phyloP scores from a whole-genome alignment of 2,329 filamentous ascomycete genomes.

The Hyphodiscus sp. region DNA sequence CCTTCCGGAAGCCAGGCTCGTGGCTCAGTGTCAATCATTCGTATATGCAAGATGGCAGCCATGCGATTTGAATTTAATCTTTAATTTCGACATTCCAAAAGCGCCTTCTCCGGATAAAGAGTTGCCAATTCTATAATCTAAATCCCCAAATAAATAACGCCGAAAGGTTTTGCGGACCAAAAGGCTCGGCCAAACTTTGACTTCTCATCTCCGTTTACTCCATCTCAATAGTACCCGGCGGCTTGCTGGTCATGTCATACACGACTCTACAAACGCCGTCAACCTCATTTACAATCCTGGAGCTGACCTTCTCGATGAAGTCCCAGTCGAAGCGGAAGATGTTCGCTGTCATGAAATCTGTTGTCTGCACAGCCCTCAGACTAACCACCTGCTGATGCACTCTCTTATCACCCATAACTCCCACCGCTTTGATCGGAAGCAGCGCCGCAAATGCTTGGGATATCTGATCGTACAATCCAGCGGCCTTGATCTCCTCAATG shows the following conservation, averaged over 20 bases:
- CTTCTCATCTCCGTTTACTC: slow-evolving; percentile 42
- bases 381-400: slow-evolving; percentile 57
- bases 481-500: slow-evolving; percentile 66
- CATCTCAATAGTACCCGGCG: slow-evolving; percentile 58
- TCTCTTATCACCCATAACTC: slow-evolving; percentile 62
- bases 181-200: too few relatives aligned
- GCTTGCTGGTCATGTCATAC: slow-evolving; percentile 55
- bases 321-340: slow-evolving; percentile 44
- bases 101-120: background rate
- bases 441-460: slow-evolving; percentile 66
- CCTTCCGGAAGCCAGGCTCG: too few relatives aligned
- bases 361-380: slow-evolving; percentile 54
- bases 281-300: slow-evolving; percentile 62
- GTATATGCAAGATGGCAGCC: too few relatives aligned
- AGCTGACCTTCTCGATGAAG: slow-evolving; percentile 59
- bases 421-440: slow-evolving; percentile 58
- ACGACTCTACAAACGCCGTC: slow-evolving; percentile 60
- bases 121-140: background rate
- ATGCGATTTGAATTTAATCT: too few relatives aligned
- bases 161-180: background rate
- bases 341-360: slow-evolving; percentile 35
- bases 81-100: background rate
- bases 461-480: slow-evolving; percentile 67
- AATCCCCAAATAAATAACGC: background rate
- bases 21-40: too few relatives aligned